Conservation (phyloP, 129 eudicot species). For the Centella asiatica region DNA sequence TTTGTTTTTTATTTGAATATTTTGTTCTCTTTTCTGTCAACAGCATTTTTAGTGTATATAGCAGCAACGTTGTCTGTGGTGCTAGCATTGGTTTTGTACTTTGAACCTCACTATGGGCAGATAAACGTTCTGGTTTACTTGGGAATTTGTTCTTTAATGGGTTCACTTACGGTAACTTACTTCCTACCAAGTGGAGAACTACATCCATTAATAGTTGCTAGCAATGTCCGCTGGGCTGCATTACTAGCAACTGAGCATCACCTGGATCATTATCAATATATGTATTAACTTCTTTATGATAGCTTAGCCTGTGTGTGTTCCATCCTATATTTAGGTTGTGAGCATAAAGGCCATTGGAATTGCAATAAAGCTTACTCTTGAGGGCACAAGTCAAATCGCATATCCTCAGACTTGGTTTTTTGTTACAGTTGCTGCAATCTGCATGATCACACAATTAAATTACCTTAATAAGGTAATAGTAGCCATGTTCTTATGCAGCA, state of each 20-base stretch:
- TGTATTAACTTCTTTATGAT: neutral
- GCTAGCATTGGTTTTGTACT: constrained; percentile 53
- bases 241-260: too few relatives aligned
- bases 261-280: constrained; percentile 1
- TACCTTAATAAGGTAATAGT: constrained; percentile 74
- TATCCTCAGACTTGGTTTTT: constrained; percentile 96
- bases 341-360: constrained; percentile 95
- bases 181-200: too few relatives aligned
- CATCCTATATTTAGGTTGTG: constrained; percentile 50
- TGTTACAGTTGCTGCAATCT: constrained; percentile 40
- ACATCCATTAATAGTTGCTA: too few relatives aligned
- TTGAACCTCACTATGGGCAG: constrained; percentile 76
- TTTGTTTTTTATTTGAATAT: too few relatives aligned
- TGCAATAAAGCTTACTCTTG: constrained; percentile 78
- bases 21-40: neutral
- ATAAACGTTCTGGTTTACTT: constrained; percentile 77
- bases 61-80: constrained; percentile 55
- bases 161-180: constrained; percentile 86
- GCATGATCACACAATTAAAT: constrained; percentile 85
- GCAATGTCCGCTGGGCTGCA: too few relatives aligned
- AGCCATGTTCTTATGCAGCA: neutral
- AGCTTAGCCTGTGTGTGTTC: neutral
- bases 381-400: constrained; percentile 76
- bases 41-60: constrained; percentile 82
- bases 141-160: constrained; percentile 83